Conservation (phyloP, 2,329 filamentous ascomycete genomes). For the Bisporella sp. region DNA sequence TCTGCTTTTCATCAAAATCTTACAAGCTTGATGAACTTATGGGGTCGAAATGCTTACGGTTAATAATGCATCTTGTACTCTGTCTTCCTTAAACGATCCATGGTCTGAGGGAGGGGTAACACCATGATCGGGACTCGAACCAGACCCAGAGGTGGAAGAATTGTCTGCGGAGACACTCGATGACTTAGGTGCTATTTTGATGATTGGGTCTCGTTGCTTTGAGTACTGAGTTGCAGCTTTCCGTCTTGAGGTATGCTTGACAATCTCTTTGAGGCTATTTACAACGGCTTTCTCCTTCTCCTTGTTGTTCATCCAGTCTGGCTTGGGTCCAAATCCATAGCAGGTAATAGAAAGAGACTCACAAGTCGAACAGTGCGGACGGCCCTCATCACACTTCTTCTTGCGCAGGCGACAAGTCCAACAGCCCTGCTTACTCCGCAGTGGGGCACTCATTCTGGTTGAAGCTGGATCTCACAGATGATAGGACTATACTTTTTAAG, state of each 20-base stretch:
- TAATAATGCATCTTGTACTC: slow-evolving; percentile 1
- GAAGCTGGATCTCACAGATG: not conserved
- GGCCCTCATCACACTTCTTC: slow-evolving; percentile 60
- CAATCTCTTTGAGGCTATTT: not conserved
- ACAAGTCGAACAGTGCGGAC: slow-evolving; percentile 52
- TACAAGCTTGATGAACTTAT: not conserved
- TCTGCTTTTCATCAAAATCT: slow-evolving; percentile 2
- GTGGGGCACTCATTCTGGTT: not conserved
- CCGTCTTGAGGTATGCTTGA: not conserved
- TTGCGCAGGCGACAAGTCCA: slow-evolving; percentile 57
- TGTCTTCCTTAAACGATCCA: not conserved
- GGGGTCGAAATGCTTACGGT: not conserved
- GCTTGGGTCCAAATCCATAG: slow-evolving; percentile 37
- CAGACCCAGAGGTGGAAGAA: slow-evolving; percentile 6
- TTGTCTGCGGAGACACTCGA: slow-evolving; percentile 2
- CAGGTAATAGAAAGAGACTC: slow-evolving; percentile 44
- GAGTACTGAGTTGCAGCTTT: slow-evolving; percentile 2
- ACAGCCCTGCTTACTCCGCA: slow-evolving; percentile 38
- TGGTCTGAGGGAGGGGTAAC: slow-evolving; percentile 2
- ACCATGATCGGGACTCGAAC: slow-evolving; percentile 1
- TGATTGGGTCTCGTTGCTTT: slow-evolving; percentile 4
- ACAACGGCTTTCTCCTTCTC: not conserved
- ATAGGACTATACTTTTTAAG: no score
- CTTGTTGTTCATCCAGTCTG: slow-evolving; percentile 13
- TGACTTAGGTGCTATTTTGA: slow-evolving; percentile 14